Evolutionary conservation across 352 stramenopile species (phyloP), one percentile per base, ranked within the genome.

Genomic region (Pythium sukuiense): DNA sequence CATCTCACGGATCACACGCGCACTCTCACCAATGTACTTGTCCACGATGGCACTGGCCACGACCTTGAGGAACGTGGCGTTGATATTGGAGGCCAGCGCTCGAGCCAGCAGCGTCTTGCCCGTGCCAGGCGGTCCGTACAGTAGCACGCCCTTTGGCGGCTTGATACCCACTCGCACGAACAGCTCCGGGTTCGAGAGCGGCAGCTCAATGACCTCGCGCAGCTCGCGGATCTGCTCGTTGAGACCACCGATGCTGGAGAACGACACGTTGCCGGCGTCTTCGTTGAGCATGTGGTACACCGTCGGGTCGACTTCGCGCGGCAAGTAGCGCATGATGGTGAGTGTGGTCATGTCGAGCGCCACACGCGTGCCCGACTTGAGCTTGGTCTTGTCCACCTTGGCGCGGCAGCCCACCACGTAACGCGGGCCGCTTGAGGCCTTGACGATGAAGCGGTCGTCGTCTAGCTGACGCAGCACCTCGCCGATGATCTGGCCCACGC

Each of bases 21-120:
- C 97, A 62, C 95, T 99, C 81, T 99, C 98, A 65, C 98, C 98
- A 87, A 99, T 99, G 88, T 99, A 99, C 79, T 99, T 99, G 85
- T 99, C 97, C 7, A 99, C 98, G 73, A 99, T 99, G 18, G 97
- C 97, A 62, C 95, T 99, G 11, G 97, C 97, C 20, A 99, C 97
- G 39, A 99, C 97, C 82, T 99, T 99, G 58, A 99, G 86, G 79
- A 99, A 99, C 54, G 97, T 99, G 5, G 97, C 97, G 69, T 97
- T 98, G 76, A 99, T 99, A 80, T 99, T 99, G 79, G 89, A 99
- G 14, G 98, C 98, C 24, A 99, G 77, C 18, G 98, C 98, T 67
- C 97, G 93, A 45, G 98, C 98, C 29, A 99, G 75, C 24, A 99
- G 83, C 13, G 98, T 99, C 82, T 99, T 99, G 49, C 98, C 97